Percentiles rank a stretch among this genome's conserved stretches.
phyloP scores from a whole-genome alignment of 805 yeast species.

The Maudiozyma barnettii region DNA sequence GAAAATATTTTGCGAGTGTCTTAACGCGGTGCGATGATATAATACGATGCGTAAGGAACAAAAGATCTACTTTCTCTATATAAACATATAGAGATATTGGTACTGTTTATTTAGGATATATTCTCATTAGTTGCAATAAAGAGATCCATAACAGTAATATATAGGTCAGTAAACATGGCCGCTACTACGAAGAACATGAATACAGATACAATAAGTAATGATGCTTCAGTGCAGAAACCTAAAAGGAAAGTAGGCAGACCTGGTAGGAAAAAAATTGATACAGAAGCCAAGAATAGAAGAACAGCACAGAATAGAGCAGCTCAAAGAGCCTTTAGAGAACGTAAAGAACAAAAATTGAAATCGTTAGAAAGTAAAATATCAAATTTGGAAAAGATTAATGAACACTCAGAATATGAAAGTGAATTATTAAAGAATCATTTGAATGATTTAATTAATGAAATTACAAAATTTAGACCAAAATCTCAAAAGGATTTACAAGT shows the following conservation, averaged over 20 bases:
- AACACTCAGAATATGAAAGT: conserved; percentile 59
- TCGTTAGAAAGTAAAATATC: conserved; percentile 76
- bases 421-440: conserved; percentile 71
- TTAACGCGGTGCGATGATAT: too few relatives aligned
- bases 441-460: conserved; percentile 59
- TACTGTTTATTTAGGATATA: too few relatives aligned
- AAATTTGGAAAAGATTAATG: conserved; percentile 59
- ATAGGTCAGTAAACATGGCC: too few relatives aligned
- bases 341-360: conserved; percentile 79
- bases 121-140: too few relatives aligned
- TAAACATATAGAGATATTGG: too few relatives aligned
- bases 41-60: too few relatives aligned
- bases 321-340: conserved; percentile 93
- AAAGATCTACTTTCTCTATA: too few relatives aligned
- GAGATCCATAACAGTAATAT: too few relatives aligned
- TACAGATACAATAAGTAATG: too few relatives aligned
- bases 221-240: not conserved
- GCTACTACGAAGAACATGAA: too few relatives aligned
- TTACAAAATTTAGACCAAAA: conserved; percentile 46
- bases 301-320: conserved; percentile 98
- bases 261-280: conserved; percentile 71
- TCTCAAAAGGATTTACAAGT: conserved; percentile 16
- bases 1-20: too few relatives aligned
- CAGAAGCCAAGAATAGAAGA: conserved; percentile 78
- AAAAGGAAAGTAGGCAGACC: conserved; percentile 40